Evolutionary conservation across 495 filamentous ascomycete species (phyloP).

Genomic region (Lasiosphaeriaceae sp.): DNA sequence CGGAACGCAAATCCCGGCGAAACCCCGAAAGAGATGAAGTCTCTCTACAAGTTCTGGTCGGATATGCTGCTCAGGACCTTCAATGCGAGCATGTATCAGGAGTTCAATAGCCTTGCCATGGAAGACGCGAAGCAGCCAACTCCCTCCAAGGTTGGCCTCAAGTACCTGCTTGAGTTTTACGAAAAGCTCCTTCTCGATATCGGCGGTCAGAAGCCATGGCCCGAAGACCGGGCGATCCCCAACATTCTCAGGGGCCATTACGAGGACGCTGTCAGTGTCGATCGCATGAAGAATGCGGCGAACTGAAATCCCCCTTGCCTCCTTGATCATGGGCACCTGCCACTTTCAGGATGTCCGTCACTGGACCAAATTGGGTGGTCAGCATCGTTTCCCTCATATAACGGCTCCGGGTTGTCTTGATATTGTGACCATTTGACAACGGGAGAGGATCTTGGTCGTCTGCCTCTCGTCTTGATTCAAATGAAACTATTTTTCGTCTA

Average conservation of each 20-base stretch:
- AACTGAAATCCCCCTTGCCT: conserved; percentile 2
- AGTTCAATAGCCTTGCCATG: conserved; percentile 68
- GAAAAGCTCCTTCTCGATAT: conserved; percentile 22
- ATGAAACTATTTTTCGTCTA: conserved; percentile 6
- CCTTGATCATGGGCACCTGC: not conserved
- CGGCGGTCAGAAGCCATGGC: conserved; percentile 27
- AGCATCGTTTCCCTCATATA: not conserved
- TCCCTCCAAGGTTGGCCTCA: conserved; percentile 19
- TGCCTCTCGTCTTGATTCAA: conserved; percentile 2
- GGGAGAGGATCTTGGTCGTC: not conserved
- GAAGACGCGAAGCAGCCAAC: conserved; percentile 52
- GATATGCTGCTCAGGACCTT: conserved; percentile 71
- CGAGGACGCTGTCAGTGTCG: conserved; percentile 20
- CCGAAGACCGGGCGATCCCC: conserved; percentile 21
- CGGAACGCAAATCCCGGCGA: conserved; percentile 42
- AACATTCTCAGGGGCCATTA: conserved; percentile 24
- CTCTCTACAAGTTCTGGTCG: conserved; percentile 77
- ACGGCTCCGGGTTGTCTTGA: not conserved
- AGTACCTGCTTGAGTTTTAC: conserved; percentile 26
- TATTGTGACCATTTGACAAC: conserved; percentile 2
- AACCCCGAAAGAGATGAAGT: conserved; percentile 53
- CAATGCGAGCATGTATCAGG: conserved; percentile 73
- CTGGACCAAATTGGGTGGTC: not conserved
- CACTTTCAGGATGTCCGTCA: not conserved
- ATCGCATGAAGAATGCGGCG: conserved; percentile 4